Base-by-base conservation (phyloP, 2,329 filamentous ascomycete genomes). In the Pseudogymnoascus sp. region DNA sequence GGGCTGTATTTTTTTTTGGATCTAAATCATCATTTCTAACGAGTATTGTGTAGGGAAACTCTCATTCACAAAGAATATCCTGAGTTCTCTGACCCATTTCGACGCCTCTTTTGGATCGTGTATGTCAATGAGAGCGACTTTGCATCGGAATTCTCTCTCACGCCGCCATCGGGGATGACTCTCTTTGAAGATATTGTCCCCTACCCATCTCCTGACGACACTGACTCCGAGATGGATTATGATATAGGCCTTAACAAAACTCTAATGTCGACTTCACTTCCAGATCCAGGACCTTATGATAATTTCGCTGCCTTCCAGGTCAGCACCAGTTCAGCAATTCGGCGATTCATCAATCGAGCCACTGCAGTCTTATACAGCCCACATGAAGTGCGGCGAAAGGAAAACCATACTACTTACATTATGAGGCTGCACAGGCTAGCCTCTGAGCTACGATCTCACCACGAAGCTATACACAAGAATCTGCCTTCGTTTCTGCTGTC, bases 51-150 rank as follows among this genome's bases (percentile, higher is more conserved):
- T 25, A 45, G 41, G 21, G 41, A 45, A 45, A 45, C 41, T 28
- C 35, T 14, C 37, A 41, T 60, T 9, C 18, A 38, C 8, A 37
- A 18, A 12, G 55, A 31, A 18, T 61, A 59, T 0, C 52, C 61
- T 11, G 64, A 63, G n/a, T 63, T 64, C 33, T 64, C 69, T 0
- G 71, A 73, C 21, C 59, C 66, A 0, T 71, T 73, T 35, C 59
- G 69, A 0, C 67, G 71, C 1, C 23, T 73, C 2, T 73, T 69
- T 25, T 73, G 71, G 71, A 64, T 73, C 3, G 67, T 69, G 0
- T 71, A 71, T 7, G 71, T 73, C 2, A 69, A 68, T 40, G 71
- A 73, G 28, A 71, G 71, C 0, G 71, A 73, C 31, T 73, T 72
- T 28, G 66, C 70, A 6, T 72, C 71, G 0, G 71, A 72, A 58